Evolutionary conservation across 1,284 basidiomycete species (phyloP), one percentile per base, ranked within the genome.

Genomic region (Abortiporus biennis): DNA sequence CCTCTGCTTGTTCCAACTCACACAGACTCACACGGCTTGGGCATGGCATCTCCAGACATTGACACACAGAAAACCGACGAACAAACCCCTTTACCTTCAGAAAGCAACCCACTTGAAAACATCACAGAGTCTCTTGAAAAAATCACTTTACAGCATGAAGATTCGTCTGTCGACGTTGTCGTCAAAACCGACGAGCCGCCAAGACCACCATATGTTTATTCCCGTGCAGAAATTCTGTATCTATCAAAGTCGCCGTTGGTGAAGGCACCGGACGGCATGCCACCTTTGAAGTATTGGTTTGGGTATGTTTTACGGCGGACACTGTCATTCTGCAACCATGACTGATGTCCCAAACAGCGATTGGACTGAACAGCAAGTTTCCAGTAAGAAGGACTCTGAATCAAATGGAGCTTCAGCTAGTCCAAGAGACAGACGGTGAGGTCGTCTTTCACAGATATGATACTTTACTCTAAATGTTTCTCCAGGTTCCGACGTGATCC

Each of bases 211-310:
- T 64, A 72, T 50, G 72, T 78, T 49, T 91, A 90, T 63, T 72
- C 77, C 54, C 77, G 82, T 40, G 56, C 68, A 39, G 77, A 87
- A 48, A 64, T 89, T 37, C 74, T 92, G 42, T 63, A 68, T 45
- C 72, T 91, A 24, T 74, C 76, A 49, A 76, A 76, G 47, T 91
- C 88, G n/a, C 80, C 84, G n/a, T 65, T 92, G 24, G 84, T 92
- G 22, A 68, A 72, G 45, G 66, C 70, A 35, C 90, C 90, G 4
- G 58, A 66, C 47, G 74, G 73, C 50, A 91, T 92, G 89, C 88
- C 88, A 38, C 64, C 76, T 33, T 66, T 92, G 43, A 88, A 82
- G 63, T 78, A 84, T 36, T 92, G 90, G 90, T 92, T 90, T 64
- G 90, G 90, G 88, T 92, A 61, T 48, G 79, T 63, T 25, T 17